Base-by-base conservation (phyloP, 1,139 yeast genomes). In the Pneumocystis jirovecii region DNA sequence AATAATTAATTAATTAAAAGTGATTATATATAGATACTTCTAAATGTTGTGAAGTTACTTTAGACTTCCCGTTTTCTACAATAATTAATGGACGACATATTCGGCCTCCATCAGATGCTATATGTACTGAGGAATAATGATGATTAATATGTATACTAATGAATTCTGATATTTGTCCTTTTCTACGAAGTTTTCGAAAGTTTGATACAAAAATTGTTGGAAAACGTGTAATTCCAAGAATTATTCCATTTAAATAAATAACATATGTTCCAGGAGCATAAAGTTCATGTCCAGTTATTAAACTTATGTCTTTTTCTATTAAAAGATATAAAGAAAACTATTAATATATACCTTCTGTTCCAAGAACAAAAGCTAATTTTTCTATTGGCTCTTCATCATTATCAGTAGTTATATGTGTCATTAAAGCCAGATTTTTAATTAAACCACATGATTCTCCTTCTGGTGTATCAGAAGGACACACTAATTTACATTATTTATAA, bases 381-480 rank as follows among this genome's bases (percentile, higher is more conserved):
- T 81, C 83, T 61, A 93, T 84, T 17, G 98, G 97, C 21, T 81
- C 87, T 74, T 93, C 97, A 75, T 93, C 99, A 72, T 89, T 97
- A 76, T 93, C 99, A 2, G 98, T 91, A 10, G 99, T 93, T 73
- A 93, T 95, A 77, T 93, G 99, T 19, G 99, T 93, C 99, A 93
- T 93, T 65, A 93, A 81, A 1, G 98, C 98, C 75, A 93, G 80
- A 74, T 93, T 93, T 76, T 93, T 93, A 45, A 93, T 98, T 75
- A 93, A 82, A 73, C 99, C 99, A 84, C 99, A 93, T 0, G 99
- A 98, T 76, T 95, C 99, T 81, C 99, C 99, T 82, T 93, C 99
- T 1, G 99, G 99, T 0, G 99, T 93, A 82, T 93, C 99, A 0
- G 97, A 89, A 7, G 98, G 90, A 81, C 99, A 93, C 69, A 93